Evolutionary conservation across 768 basidiomycete genomes (phyloP), one percentile per base, ranked within the genome.

Genomic region (Termitomyces sp.): DNA sequence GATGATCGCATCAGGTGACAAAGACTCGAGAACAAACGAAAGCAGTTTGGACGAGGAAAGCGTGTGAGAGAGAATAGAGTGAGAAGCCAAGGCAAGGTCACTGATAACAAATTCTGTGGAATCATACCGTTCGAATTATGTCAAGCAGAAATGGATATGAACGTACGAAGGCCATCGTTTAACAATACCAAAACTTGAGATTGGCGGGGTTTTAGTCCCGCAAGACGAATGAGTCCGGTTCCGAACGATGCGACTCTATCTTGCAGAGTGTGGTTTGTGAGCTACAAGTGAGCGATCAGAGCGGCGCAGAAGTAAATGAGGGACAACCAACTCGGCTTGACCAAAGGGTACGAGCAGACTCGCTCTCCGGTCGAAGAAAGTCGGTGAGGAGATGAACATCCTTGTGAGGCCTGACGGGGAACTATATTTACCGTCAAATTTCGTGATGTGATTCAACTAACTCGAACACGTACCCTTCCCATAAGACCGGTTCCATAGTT

Each of bases 401-500:
- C 66, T 91, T 91, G 58, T 79, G 78, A 1, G 92, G 92, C 64
- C 84, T 79, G 54, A 85, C 64, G 20, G 91, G 88, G 67, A 94
- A 90, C 92, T 94, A 67, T 9, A 67, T 15, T 35, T 16, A 35
- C 11, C 32, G 32, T 59, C 40, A 60, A 28, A 7, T 46, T 44
- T 60, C 24, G 60, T 24, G 61, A 55, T 22, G 44, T 60, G 22
- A 44, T 44, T 56, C 33, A 48, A 57, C 28, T 3, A 36, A 20
- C 59, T 70, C 44, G 49, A 74, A 57, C 13, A 78, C 84, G 72
- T 74, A 88, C 94, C 78, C 89, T 85, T 67, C 85, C 94, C 85
- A 86, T 83, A 60, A 91, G 78, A 15, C 92, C 92, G 28, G 90
- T 93, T 15, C 90, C 85, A 79, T 95, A 97, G 76, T 92, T 94